Evolutionary conservation across 2,329 filamentous ascomycete genomes (phyloP).

Genomic region (Incumbomyces delicatus): DNA sequence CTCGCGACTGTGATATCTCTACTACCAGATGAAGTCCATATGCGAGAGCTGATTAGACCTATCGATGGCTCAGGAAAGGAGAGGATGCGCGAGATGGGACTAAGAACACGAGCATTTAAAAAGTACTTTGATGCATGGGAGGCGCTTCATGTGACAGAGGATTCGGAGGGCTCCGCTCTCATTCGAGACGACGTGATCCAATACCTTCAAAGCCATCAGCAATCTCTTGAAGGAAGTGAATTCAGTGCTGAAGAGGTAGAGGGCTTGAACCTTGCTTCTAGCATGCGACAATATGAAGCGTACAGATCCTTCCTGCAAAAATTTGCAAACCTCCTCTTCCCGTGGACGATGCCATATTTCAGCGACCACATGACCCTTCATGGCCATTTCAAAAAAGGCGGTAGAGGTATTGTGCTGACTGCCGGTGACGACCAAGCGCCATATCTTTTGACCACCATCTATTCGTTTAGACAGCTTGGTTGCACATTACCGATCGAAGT

Average conservation of each 20-base stretch:
- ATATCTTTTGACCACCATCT: slow-evolving; percentile 36
- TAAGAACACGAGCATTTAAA: slow-evolving; percentile 32
- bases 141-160: slow-evolving; percentile 16
- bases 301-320: slow-evolving; percentile 33
- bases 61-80: slow-evolving; percentile 31
- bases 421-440: slow-evolving; percentile 36
- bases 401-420: slow-evolving; percentile 36
- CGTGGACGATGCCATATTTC: slow-evolving; percentile 32
- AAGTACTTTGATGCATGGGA: slow-evolving; percentile 35
- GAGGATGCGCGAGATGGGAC: slow-evolving; percentile 31
- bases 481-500: slow-evolving; percentile 20
- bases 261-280: slow-evolving; percentile 22
- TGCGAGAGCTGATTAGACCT: slow-evolving; percentile 27
- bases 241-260: slow-evolving; percentile 12
- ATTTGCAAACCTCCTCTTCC: slow-evolving; percentile 29
- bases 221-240: slow-evolving; percentile 6
- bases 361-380: slow-evolving; percentile 37
- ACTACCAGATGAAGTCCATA: slow-evolving; percentile 20
- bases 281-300: slow-evolving; percentile 34
- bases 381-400: slow-evolving; percentile 32
- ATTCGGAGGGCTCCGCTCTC: slow-evolving; percentile 27
- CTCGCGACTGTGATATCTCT: slow-evolving; percentile 17
- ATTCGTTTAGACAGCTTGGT: slow-evolving; percentile 19
- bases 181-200: slow-evolving; percentile 35
- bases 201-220: slow-evolving; percentile 25